A percentile compares a stretch with the other conserved stretches of the same genome.
phyloP scores from a whole-genome alignment of 202 grass and related monocot species.

The Schoenoplectus tabernaemontani region DNA sequence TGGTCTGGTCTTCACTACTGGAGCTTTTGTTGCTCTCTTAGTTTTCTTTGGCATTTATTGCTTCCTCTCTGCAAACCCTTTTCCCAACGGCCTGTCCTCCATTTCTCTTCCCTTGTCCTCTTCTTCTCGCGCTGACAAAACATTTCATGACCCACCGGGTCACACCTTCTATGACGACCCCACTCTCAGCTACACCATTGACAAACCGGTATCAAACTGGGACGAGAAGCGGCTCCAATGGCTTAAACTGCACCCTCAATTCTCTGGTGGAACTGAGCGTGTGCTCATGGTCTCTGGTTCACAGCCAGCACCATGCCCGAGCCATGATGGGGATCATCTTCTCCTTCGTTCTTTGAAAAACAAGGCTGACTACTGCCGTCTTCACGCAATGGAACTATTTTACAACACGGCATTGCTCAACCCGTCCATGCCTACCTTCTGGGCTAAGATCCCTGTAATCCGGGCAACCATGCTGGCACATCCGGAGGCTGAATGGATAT shows the following conservation, averaged over 20 bases:
- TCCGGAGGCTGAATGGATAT: slow-evolving; percentile 81
- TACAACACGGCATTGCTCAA: slow-evolving; percentile 69
- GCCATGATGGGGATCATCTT: slow-evolving; percentile 43
- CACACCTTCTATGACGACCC: slow-evolving; percentile 76
- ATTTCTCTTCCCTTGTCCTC: not conserved
- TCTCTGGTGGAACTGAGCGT: slow-evolving; percentile 9
- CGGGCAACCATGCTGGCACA: slow-evolving; percentile 76
- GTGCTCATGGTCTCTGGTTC: slow-evolving; percentile 72
- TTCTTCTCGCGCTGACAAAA: not conserved
- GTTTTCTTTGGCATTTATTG: slow-evolving; percentile 33
- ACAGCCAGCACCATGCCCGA: slow-evolving; percentile 51
- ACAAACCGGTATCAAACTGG: slow-evolving; percentile 43
- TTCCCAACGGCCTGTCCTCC: not conserved
- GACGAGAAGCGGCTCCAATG: slow-evolving; percentile 63
- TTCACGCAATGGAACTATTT: slow-evolving; percentile 56
- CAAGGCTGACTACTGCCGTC: slow-evolving; percentile 76
- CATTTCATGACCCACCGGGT: not conserved
- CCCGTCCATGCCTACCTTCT: slow-evolving; percentile 54
- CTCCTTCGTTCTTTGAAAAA: slow-evolving; percentile 69
- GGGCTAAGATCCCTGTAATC: slow-evolving; percentile 65
- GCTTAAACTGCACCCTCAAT: slow-evolving; percentile 39
- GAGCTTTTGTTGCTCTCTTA: slow-evolving; percentile 28
- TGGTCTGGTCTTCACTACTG: slow-evolving; percentile 39
- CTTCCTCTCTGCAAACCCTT: slow-evolving; percentile 18
- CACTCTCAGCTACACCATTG: slow-evolving; percentile 52